A percentile compares a stretch with the other conserved stretches of the same genome.
Evolutionary conservation across 768 basidiomycete genomes (phyloP).

Genomic region (Podaxis rugospora): DNA sequence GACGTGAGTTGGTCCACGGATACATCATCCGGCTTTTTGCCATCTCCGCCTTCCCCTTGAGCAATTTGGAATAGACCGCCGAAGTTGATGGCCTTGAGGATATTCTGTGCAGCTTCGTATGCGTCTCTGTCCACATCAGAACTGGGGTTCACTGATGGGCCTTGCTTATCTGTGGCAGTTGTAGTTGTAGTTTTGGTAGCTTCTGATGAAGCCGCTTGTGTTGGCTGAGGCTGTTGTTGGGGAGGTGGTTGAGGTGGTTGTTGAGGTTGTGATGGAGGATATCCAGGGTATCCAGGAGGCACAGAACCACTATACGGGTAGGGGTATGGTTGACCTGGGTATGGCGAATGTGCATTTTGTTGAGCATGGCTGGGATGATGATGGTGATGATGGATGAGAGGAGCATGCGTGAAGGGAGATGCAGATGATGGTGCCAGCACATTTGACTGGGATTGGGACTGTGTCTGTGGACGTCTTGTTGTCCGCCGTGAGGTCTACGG

Average conservation of each 20-base stretch:
- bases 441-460: slow-evolving; percentile 25
- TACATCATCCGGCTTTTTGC: slow-evolving; percentile 2
- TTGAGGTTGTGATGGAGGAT: slow-evolving; percentile 23
- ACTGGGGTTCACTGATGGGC: slow-evolving; percentile 25
- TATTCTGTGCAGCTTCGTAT: slow-evolving; percentile 76
- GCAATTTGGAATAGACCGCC: slow-evolving; percentile 45
- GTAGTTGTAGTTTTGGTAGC: slow-evolving; percentile 11
- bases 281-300: slow-evolving; percentile 19
- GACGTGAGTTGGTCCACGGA: slow-evolving; percentile 11
- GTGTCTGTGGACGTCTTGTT: slow-evolving; percentile 76
- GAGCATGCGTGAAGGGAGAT: slow-evolving; percentile 61
- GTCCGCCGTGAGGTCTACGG: slow-evolving; percentile 70
- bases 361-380: slow-evolving; percentile 16
- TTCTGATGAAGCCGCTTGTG: slow-evolving; percentile 9
- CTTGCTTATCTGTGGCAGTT: slow-evolving; percentile 20
- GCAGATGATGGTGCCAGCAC: slow-evolving; percentile 19
- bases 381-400: slow-evolving; percentile 35
- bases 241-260: slow-evolving; percentile 17
- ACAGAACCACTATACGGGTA: slow-evolving; percentile 28
- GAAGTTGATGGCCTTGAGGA: slow-evolving; percentile 75
- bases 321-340: slow-evolving; percentile 34
- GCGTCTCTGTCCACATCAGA: slow-evolving; percentile 36
- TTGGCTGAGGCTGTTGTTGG: slow-evolving; percentile 13
- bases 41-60: slow-evolving; percentile 22
- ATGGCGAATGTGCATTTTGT: slow-evolving; percentile 23